A percentile compares a stretch with the other conserved stretches of the same genome.
Conservation (phyloP, 2,329 filamentous ascomycete species). For the Epichloe bromicola region DNA sequence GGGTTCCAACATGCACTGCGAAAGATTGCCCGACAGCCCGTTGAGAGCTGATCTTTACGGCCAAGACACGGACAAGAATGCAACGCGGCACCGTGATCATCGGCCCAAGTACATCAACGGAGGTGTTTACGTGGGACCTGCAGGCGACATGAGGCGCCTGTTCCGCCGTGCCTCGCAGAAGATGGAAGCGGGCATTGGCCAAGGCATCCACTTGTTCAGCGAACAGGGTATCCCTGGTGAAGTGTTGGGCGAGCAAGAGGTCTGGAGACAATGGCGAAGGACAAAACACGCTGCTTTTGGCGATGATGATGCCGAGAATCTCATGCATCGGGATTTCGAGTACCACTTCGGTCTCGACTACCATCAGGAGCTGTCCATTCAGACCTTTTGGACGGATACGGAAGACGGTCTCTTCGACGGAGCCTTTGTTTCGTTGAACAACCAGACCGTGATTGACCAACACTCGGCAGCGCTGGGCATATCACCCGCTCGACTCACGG, state of each 20-base stretch:
- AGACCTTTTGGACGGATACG: slow-evolving; percentile 11
- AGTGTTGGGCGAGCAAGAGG: slow-evolving; percentile 13
- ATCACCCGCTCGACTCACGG: slow-evolving; percentile 8
- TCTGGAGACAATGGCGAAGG: slow-evolving; percentile 21
- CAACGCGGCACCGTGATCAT: slow-evolving; percentile 3
- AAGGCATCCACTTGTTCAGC: slow-evolving; percentile 7
- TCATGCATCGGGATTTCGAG: slow-evolving; percentile 11
- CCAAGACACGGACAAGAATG: slow-evolving; percentile 8
- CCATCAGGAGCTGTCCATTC: slow-evolving; percentile 10
- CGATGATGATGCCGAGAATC: background rate
- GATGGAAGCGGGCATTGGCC: slow-evolving; percentile 5
- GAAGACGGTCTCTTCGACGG: slow-evolving; percentile 10
- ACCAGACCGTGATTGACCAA: slow-evolving; percentile 9
- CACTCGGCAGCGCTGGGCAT: slow-evolving; percentile 9
- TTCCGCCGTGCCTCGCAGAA: slow-evolving; percentile 9
- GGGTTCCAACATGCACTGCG: slow-evolving; percentile 13
- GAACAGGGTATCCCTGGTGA: slow-evolving; percentile 14
- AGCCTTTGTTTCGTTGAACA: slow-evolving; percentile 10
- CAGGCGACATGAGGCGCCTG: slow-evolving; percentile 9
- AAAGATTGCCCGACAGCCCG: slow-evolving; percentile 12
- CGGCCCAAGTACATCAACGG: slow-evolving; percentile 13
- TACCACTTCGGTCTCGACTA: slow-evolving; percentile 17
- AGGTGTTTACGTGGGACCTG: slow-evolving; percentile 11
- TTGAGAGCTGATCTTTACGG: slow-evolving; percentile 13
- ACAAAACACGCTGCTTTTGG: background rate